phyloP scores from a whole-genome alignment of 176 grass and related monocot genomes.

The Chloris gayana region DNA sequence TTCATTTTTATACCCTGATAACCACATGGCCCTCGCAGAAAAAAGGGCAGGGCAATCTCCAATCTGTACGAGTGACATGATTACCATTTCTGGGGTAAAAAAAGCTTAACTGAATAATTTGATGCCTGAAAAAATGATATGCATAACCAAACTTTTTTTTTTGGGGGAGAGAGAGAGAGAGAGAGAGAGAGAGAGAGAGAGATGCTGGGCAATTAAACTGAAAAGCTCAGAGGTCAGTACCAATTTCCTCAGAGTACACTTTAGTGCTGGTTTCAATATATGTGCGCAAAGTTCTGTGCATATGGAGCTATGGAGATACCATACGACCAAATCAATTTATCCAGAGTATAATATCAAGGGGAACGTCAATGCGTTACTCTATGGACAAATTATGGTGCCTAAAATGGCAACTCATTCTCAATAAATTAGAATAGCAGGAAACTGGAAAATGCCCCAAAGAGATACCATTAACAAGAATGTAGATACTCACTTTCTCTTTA shows the following conservation, averaged over 20 bases:
- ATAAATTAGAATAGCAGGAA: neutral
- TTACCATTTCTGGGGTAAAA: neutral
- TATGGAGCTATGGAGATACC: neutral
- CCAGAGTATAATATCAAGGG: neutral
- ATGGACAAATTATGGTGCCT: neutral
- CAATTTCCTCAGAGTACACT: neutral
- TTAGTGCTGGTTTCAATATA: neutral
- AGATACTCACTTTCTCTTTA: constrained; percentile 71
- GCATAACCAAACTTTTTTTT: neutral
- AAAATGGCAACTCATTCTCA: constrained; percentile 1
- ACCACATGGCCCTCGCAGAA: neutral
- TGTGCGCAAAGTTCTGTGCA: neutral
- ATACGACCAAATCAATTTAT: neutral
- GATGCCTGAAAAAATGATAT: neutral
- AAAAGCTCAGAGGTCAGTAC: neutral
- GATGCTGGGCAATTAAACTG: too few species aligned
- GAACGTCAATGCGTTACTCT: neutral
- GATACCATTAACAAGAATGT: neutral
- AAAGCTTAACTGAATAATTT: neutral
- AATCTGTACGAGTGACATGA: neutral
- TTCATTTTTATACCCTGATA: neutral
- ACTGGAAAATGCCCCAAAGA: neutral
- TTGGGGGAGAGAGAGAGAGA: too few species aligned
- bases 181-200: too few species aligned
- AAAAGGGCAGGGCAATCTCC: too few species aligned